Evolutionary conservation across 768 basidiomycete species (phyloP), one percentile per base, ranked within the genome.

Genomic region (Lactarius sp.): DNA sequence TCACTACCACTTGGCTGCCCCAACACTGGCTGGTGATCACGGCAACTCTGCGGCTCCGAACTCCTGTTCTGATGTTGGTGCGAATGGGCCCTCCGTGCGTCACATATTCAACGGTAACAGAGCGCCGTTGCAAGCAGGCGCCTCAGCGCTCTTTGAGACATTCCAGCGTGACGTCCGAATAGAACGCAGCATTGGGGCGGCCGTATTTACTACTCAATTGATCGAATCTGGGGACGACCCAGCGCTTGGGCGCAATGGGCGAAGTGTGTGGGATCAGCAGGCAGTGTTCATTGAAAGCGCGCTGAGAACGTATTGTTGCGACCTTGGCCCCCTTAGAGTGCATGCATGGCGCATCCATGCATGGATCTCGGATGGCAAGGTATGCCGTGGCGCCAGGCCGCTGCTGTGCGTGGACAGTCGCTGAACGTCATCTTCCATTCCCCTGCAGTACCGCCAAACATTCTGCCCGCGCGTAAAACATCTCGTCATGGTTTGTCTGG

Each of bases 71-170:
- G 9, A 5, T 18, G 36, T 53, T 4, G 47, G 47, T 8, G 31
- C 34, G 7, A 53, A 56, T 39, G 9, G 33, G 12, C 46, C 31
- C 31, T 64, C 58, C 16, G 59, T 66, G 49, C 58, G 52, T 34
- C 67, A 68, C 39, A 34, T 68, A 49, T 68, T 68, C 59, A 68
- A 67, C 13, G 42, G 66, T 2, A 66, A 68, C 36, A 52, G 33
- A 33, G 34, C 22, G 18, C 9, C 12, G 47, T 42, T 60, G 20
- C 67, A 68, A 50, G 44, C n/a, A 13, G 34, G 44, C 22, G 60
- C 67, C 22, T 55, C 57, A 34, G 55, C 22, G 50, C 61, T 66
- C 31, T 68, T 68, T 34, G 53, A 61, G 42, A 37, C 53, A 12
- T 60, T 68, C 10, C 67, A 68, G 61, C 60, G 61, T 27, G 51